Evolutionary conservation across 345 rosid species (phyloP).

Genomic region (Populus euphratica): DNA sequence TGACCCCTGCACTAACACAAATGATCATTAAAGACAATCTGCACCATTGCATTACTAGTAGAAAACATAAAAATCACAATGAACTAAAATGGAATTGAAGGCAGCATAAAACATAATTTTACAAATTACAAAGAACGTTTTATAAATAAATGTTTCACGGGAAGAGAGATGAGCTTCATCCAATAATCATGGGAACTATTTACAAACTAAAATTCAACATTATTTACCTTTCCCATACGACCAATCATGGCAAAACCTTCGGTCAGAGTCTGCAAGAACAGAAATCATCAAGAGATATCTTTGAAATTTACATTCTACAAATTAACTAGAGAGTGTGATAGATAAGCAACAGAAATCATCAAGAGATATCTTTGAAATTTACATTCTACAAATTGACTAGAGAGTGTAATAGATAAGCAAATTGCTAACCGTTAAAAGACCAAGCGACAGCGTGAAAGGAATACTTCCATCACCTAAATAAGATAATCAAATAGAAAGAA

Average conservation of each 20-base stretch:
- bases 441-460: constrained; percentile 75
- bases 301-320: not conserved
- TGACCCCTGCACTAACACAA: constrained; percentile 53
- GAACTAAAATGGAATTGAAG: not conserved
- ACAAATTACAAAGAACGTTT: not conserved
- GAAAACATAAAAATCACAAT: not conserved
- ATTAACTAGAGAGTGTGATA: not conserved
- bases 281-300: not conserved
- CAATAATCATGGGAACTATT: not conserved
- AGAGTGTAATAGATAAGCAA: not conserved
- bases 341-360: not conserved
- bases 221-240: constrained; percentile 75
- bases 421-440: constrained; percentile 66
- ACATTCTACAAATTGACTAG: too few relatives aligned
- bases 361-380: not conserved
- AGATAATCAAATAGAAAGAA: constrained; percentile 18
- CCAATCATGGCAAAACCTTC: constrained; percentile 84
- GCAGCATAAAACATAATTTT: not conserved
- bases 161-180: not conserved
- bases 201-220: constrained; percentile 7
- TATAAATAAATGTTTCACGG: not conserved
- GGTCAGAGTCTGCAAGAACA: constrained; percentile 66
- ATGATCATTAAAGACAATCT: not conserved
- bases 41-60: not conserved
- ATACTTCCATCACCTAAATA: constrained; percentile 78